Conservation (phyloP, 306 rosid species). For the Quercus cerris region DNA sequence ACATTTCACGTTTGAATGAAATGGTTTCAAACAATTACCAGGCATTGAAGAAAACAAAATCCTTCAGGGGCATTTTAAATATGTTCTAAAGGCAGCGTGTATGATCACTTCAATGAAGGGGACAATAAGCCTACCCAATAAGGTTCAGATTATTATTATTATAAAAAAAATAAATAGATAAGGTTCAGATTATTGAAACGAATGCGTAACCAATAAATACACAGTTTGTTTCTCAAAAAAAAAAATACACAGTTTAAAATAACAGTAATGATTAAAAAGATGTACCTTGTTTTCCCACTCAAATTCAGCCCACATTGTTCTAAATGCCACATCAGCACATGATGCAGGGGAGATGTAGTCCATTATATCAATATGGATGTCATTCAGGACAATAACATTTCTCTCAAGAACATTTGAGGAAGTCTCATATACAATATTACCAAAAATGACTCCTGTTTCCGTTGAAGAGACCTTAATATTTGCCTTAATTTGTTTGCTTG, state of each 20-base stretch:
- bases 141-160: not conserved
- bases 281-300: slow-evolving; percentile 99
- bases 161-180: no score
- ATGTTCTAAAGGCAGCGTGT: not conserved
- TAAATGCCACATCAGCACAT: slow-evolving; percentile 86
- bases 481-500: slow-evolving; percentile 95
- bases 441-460: slow-evolving; percentile 95
- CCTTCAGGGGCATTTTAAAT: not conserved
- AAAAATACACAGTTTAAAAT: not conserved
- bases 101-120: not conserved
- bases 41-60: not conserved
- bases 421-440: slow-evolving; percentile 93
- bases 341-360: slow-evolving; percentile 98
- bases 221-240: not conserved
- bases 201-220: not conserved
- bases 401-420: slow-evolving; percentile 92
- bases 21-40: not conserved
- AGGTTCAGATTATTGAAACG: not conserved
- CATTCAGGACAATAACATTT: slow-evolving; percentile 89
- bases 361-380: slow-evolving; percentile 99
- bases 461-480: slow-evolving; percentile 98
- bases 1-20: not conserved
- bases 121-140: not conserved
- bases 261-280: not conserved
- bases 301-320: slow-evolving; percentile 99